phyloP scores from a whole-genome alignment of 768 basidiomycete species.

The Leccinum rimulosum region DNA sequence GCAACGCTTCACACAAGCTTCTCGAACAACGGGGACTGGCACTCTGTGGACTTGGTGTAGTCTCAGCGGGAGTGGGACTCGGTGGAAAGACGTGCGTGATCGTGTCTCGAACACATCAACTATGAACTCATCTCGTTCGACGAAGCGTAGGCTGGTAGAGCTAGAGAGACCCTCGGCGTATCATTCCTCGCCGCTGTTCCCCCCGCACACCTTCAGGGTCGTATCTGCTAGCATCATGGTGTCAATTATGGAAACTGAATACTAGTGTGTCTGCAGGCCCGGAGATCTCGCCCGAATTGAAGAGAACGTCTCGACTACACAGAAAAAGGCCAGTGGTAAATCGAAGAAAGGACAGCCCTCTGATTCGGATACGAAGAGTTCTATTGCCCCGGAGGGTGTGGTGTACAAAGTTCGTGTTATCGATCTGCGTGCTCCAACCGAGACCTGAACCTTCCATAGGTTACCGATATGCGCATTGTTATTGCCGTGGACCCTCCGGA shows the following conservation, averaged over 20 bases:
- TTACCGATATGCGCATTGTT: conserved; percentile 78
- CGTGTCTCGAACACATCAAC: background rate
- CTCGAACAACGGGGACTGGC: conserved; percentile 89
- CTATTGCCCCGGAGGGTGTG: conserved; percentile 64
- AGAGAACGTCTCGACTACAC: conserved; percentile 50
- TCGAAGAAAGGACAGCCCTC: conserved; percentile 40
- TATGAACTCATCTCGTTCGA: conserved; percentile 22
- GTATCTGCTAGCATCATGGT: conserved; percentile 9
- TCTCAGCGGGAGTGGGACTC: conserved; percentile 75
- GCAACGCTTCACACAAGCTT: conserved; percentile 78
- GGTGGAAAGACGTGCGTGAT: conserved; percentile 83
- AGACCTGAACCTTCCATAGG: conserved; percentile 38
- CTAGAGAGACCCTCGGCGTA: conserved; percentile 81
- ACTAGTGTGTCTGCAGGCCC: conserved; percentile 44
- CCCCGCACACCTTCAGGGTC: conserved; percentile 84
- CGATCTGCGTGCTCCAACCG: background rate
- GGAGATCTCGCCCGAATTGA: conserved; percentile 90
- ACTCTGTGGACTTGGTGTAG: conserved; percentile 67
- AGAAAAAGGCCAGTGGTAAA: conserved; percentile 43
- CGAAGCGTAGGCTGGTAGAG: conserved; percentile 71
- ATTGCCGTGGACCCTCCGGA: conserved; percentile 73
- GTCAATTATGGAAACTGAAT: conserved; percentile 7
- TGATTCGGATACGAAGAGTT: conserved; percentile 38
- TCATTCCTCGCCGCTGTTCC: conserved; percentile 66
- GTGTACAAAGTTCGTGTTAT: conserved; percentile 66